A percentile compares a stretch with the other conserved stretches of the same genome.
phyloP scores from a whole-genome alignment of 192 early-diverging fungal species.

The Coemansia sp. region DNA sequence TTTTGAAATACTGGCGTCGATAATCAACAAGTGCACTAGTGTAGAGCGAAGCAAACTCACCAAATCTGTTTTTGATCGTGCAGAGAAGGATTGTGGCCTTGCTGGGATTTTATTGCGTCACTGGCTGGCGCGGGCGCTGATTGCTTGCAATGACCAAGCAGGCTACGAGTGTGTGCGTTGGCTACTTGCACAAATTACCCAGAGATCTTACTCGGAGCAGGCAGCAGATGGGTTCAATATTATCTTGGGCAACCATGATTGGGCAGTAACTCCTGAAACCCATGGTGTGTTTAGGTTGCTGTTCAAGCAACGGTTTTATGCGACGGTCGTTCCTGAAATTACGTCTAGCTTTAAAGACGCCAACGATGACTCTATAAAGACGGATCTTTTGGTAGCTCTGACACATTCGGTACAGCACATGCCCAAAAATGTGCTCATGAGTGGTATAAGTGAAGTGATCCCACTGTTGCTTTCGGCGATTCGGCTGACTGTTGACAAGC shows the following conservation, averaged over 20 bases:
- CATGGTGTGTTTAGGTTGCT: constrained; percentile 58
- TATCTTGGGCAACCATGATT: constrained; percentile 68
- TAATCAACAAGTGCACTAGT: constrained; percentile 64
- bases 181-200: constrained; percentile 31
- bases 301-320: constrained; percentile 84
- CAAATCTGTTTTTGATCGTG: constrained; percentile 14
- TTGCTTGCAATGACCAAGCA: constrained; percentile 37
- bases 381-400: constrained; percentile 75
- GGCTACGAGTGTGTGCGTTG: constrained; percentile 41
- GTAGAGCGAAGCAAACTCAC: constrained; percentile 36
- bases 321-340: constrained; percentile 68
- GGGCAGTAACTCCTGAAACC: constrained; percentile 67
- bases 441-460: constrained; percentile 69
- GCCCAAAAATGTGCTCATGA: constrained; percentile 78
- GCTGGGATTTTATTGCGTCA: constrained; percentile 22
- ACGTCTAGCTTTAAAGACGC: constrained; percentile 53
- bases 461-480: constrained; percentile 79
- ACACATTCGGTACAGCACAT: constrained; percentile 79
- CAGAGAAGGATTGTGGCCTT: neutral
- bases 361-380: constrained; percentile 55
- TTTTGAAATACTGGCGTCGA: constrained; percentile 59
- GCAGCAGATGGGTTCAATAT: constrained; percentile 70
- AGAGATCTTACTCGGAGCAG: constrained; percentile 7
- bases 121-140: constrained; percentile 46
- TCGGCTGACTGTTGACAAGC: constrained; percentile 58